phyloP scores from a whole-genome alignment of 176 grass and related monocot genomes.

The Triticum timopheevii region DNA sequence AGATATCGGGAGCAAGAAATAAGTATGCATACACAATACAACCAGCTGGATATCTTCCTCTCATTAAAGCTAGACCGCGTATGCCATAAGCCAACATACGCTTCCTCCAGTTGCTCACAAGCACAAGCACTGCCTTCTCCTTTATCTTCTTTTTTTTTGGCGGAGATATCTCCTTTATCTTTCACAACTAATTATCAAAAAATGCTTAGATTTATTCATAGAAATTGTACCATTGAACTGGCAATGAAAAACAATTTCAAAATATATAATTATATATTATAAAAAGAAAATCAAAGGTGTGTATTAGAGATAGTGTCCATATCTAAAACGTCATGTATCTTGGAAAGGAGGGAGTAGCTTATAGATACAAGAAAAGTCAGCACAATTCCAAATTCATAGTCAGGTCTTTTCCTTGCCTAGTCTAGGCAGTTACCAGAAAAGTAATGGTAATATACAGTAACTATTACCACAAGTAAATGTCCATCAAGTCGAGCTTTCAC shows the following conservation, averaged over 20 bases:
- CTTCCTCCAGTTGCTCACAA: slow-evolving; percentile 24
- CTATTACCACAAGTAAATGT: slow-evolving; percentile 4
- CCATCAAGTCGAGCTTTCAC: not conserved
- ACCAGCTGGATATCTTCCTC: not conserved
- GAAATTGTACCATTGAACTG: not conserved
- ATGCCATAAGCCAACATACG: not conserved
- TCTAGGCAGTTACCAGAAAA: not conserved
- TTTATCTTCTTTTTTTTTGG: too few species aligned
- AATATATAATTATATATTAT: not conserved
- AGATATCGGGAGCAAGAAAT: not conserved
- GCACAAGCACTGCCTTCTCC: not conserved
- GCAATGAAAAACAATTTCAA: not conserved
- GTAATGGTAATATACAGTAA: not conserved
- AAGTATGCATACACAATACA: not conserved
- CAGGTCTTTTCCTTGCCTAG: not conserved
- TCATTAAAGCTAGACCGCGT: not conserved
- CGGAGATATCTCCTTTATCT: not conserved
- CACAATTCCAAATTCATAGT: too few species aligned
- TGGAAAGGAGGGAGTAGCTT: not conserved
- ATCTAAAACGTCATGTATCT: not conserved
- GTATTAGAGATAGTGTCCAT: not conserved
- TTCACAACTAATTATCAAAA: not conserved
- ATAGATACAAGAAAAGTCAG: too few species aligned
- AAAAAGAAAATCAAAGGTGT: not conserved
- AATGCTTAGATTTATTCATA: not conserved